These are phyloP conservation scores for Triglochin maritima DNA, from an alignment of 106 monocot genomes.

Conservation along the genomic window DNA sequence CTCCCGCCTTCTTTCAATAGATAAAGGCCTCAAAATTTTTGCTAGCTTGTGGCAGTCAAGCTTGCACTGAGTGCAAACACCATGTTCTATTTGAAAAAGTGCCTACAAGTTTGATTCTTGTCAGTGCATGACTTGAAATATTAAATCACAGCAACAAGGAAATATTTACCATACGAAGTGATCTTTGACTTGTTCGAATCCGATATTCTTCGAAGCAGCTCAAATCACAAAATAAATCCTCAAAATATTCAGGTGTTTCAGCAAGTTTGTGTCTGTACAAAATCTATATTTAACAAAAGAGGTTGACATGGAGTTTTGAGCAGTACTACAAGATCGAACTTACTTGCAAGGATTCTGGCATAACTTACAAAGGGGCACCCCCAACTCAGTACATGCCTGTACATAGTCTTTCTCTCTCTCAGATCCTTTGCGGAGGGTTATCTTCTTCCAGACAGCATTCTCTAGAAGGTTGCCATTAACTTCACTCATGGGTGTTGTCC, in stretches of 20 bases:
- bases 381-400: slow-evolving; percentile 52
- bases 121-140: neutral
- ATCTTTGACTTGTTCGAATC: slow-evolving; percentile 64
- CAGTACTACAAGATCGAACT: slow-evolving; percentile 4
- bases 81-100: slow-evolving; percentile 89
- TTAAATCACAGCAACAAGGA: neutral
- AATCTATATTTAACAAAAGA: slow-evolving; percentile 3
- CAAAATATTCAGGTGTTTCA: slow-evolving; percentile 81
- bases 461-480: slow-evolving; percentile 51
- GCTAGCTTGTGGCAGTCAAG: slow-evolving; percentile 84
- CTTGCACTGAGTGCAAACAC: slow-evolving; percentile 63
- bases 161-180: slow-evolving; percentile 58
- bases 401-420: slow-evolving; percentile 48
- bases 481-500: slow-evolving; percentile 55
- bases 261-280: slow-evolving; percentile 59
- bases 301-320: neutral
- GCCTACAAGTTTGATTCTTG: slow-evolving; percentile 32
- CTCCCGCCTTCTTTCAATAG: slow-evolving; percentile 29
- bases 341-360: slow-evolving; percentile 88
- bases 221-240: slow-evolving; percentile 85
- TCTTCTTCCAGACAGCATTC: slow-evolving; percentile 81
- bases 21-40: slow-evolving; percentile 45
- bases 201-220: slow-evolving; percentile 71
- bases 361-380: slow-evolving; percentile 83
- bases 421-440: slow-evolving; percentile 40